A percentile compares a stretch with the other conserved stretches of the same genome.
Conservation (phyloP, 2,329 filamentous ascomycete species). For the Trichoderma sp. region DNA sequence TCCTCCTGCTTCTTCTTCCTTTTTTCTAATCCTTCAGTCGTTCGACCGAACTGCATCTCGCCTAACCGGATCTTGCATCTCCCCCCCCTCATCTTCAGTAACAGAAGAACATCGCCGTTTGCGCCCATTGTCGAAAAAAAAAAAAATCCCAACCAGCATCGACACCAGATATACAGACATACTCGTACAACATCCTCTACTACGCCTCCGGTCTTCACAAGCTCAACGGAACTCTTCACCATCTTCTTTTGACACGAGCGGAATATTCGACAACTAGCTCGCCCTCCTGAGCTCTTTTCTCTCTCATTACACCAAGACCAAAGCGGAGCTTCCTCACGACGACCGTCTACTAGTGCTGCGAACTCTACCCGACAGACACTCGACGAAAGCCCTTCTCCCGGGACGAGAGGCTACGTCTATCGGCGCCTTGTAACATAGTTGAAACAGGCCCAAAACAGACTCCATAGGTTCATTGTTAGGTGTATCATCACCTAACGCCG, state of each 20-base stretch:
- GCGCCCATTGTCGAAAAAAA: background rate
- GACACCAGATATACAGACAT: background rate
- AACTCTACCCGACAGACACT: constrained; percentile 15
- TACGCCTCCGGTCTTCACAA: background rate
- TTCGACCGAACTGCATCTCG: constrained; percentile 6
- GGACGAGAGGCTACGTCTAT: background rate
- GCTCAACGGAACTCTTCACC: background rate
- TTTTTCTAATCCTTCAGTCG: background rate
- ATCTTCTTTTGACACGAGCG: background rate
- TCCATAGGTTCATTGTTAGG: constrained; percentile 27
- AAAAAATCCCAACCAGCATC: background rate
- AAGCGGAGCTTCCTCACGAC: background rate
- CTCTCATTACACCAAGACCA: background rate
- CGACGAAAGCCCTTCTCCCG: background rate
- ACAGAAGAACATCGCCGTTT: background rate
- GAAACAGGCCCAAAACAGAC: background rate
- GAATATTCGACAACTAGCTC: background rate
- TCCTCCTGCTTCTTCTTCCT: background rate
- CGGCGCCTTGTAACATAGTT: background rate
- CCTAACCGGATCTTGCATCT: background rate
- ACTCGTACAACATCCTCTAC: background rate
- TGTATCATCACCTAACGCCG: constrained; percentile 32
- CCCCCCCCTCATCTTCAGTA: background rate
- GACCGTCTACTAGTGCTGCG: background rate
- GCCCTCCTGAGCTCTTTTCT: background rate